Evolutionary conservation across 176 grass and related monocot species (phyloP), one percentile per base, ranked within the genome.

Genomic region (Triticum monococcum): DNA sequence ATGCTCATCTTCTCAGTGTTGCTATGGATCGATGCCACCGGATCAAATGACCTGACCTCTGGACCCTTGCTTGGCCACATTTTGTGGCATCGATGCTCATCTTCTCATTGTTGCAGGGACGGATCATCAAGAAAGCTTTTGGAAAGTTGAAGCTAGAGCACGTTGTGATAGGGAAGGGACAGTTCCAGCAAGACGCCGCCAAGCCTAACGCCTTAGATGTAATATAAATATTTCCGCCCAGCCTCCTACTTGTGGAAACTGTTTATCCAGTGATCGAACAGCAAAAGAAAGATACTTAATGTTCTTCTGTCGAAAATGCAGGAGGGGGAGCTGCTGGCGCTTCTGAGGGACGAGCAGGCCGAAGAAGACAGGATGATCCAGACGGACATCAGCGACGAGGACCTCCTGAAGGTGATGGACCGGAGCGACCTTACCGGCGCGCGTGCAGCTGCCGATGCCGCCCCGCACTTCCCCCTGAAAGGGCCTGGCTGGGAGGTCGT

Each of bases 401-500:
- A 99, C 79, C 87, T 99, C 7, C 64, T 75, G 56, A 91, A 86
- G 89, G 13, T 99, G 78, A 80, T 90, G 72, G 90, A 99, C 81
- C 89, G 97, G 32, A 96, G 83, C 2, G 93, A 99, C 56, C 90
- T 99, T 7, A 77, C 30, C 0, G 65, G 81, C 5, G 37, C 61
- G 12, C 71, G 77, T 82, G 67, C 46, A 2, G 81, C 48, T 2
- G 63, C 25, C 0, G 80, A 78, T 12, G 89, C 86, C 0, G 4
- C 22, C 1, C 79, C 88, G 12, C 31, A 90, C 23, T n/a, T 93
- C 12, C 90, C 92, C 9, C 78, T 96, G 32, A 92, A 89, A 86
- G 97, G 97, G 16, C 94, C 97, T 77, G 97, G 93, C 63, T 99
- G 94, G 97, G 97, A 99, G 83, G 94, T 99, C 8, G 97, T 99